Base-by-base conservation (phyloP, 805 yeast species). In the Tetrapisispora phaffii region DNA sequence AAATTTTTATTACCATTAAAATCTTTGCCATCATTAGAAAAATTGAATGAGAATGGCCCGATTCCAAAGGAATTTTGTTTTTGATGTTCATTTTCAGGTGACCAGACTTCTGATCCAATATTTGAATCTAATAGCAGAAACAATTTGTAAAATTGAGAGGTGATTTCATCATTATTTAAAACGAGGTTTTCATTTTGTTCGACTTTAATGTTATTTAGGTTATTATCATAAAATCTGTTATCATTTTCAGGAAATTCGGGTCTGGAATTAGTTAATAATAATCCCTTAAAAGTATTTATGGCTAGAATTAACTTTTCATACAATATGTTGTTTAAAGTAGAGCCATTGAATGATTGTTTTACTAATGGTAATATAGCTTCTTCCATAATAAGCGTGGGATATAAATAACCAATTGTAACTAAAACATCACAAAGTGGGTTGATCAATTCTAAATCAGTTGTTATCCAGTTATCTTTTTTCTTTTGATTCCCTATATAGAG, bases 391-490 rank as follows among this genome's bases (percentile, higher is more conserved):
- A 83, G 83, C 55, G 82, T 88, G 47, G 84, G 75, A 50, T 87
- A 87, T 20, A 84, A 79, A 53, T 72, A 83, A 0, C 96, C 96
- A 34, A 85, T 74, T 1, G 84, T 76, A 16, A 95, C 74, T n/a
- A 88, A 68, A 15, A 85, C 70, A 51, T 84, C 87, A 1, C 84
- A 79, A 19, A 87, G 63, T 0, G 93, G 80, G 37, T 76, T 75
- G 6, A 84, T 71, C 16, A 87, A 63, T 9, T 71, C 67, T 2
- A 75, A 62, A 51, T 86, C 93, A 4, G 80, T 69, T 0, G 77
- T 72, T 1, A 84, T 64, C 97, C 97, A 90, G 34, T 79, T 78
- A 51, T 81, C 85, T 52, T 84, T 85, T 51, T 83, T 85, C 47
- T 74, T 75, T 44, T 70, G 74, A 42, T 74, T 73, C 45, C 71